phyloP scores from a whole-genome alignment of 1,284 basidiomycete species.

The Ganoderma boninense region DNA sequence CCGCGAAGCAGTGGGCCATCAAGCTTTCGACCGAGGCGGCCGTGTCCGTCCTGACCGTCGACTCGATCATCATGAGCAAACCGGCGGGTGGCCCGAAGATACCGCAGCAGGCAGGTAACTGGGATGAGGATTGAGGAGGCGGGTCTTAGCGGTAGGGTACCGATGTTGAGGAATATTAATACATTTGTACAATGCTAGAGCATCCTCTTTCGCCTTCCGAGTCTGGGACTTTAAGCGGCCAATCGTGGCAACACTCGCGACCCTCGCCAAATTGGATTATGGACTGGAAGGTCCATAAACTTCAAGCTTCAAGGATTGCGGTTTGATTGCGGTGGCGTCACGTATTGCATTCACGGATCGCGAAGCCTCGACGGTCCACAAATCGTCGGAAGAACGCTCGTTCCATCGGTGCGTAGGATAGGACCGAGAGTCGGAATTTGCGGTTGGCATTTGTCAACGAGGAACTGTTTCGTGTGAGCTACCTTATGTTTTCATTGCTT shows the following conservation, averaged over 20 bases:
- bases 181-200: slow-evolving; percentile 34
- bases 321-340: not conserved
- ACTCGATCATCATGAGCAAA: slow-evolving; percentile 98
- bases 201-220: not conserved
- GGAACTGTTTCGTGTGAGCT: not conserved
- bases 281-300: not conserved
- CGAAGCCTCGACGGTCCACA: too few species aligned
- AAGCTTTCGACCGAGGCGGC: slow-evolving; percentile 93
- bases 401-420: too few species aligned
- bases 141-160: slow-evolving; percentile 20
- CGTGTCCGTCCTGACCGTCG: slow-evolving; percentile 92
- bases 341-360: not conserved
- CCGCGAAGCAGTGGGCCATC: slow-evolving; percentile 91
- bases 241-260: not conserved
- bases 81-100: slow-evolving; percentile 89
- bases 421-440: not conserved
- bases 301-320: not conserved
- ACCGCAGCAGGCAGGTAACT: slow-evolving; percentile 84
- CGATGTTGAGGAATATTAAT: slow-evolving; percentile 31
- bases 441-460: not conserved
- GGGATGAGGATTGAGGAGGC: slow-evolving; percentile 67
- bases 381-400: too few species aligned
- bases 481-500: not conserved
- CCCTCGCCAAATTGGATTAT: too few species aligned
- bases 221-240: not conserved